These are phyloP conservation scores for sorghum (Sorghum bicolor) DNA, from an alignment of 176 grass and related monocot species.

Conservation along the genomic window Sorghum_bicolor_NCBIv3 NC_012877.2:4644501-4645000, in stretches of 20 bases:
- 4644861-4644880: not conserved
- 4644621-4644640: conserved; percentile 17
- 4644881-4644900: not conserved
- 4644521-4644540: conserved; percentile 33
- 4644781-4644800: not conserved
- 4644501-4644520: conserved; percentile 34
- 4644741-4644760: not conserved
- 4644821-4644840: not conserved
- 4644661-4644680: conserved; percentile 28
- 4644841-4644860: not conserved
- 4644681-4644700: not conserved
- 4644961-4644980: conserved; percentile 27
- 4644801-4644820: not conserved
- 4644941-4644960: conserved; percentile 1
- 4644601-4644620: not conserved
- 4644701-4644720: conserved; percentile 17
- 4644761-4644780: not conserved
- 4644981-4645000: conserved; percentile 14
- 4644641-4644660: not conserved
- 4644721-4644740: not conserved
- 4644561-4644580: conserved; percentile 20
- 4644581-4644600: conserved; percentile 11
- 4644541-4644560: not conserved
- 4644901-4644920: not conserved
- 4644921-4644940: not conserved